Conservation (phyloP, 139 green algal species). For the Dunaliella sp. region DNA sequence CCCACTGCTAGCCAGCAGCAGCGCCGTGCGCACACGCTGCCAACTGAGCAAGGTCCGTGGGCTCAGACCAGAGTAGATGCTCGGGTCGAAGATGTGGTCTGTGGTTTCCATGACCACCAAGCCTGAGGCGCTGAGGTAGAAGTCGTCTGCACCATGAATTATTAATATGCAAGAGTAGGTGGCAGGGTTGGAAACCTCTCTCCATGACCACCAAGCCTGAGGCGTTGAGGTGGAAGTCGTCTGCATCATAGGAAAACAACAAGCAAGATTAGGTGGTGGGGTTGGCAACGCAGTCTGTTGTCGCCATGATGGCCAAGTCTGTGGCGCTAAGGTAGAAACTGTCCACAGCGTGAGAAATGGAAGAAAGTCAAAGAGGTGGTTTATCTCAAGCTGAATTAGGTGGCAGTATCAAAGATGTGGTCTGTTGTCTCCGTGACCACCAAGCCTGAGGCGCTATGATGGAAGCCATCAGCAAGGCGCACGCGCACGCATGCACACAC, state of each 20-base stretch:
- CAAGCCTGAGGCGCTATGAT: slow-evolving; percentile 56
- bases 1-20: slow-evolving; percentile 56
- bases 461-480: slow-evolving; percentile 58
- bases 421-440: slow-evolving; percentile 62
- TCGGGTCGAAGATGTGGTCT: slow-evolving; percentile 61
- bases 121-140: slow-evolving; percentile 61
- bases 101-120: slow-evolving; percentile 61
- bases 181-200: slow-evolving; percentile 60
- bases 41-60: slow-evolving; percentile 59
- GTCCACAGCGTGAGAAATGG: too few species aligned
- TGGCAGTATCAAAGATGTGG: slow-evolving; percentile 54
- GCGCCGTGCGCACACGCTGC: slow-evolving; percentile 72
- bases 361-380: too few species aligned
- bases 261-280: background rate
- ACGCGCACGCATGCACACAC: too few species aligned
- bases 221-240: slow-evolving; percentile 67
- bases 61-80: slow-evolving; percentile 13
- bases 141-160: too few species aligned
- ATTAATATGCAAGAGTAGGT: too few species aligned
- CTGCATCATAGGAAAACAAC: too few species aligned
- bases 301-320: slow-evolving; percentile 50
- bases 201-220: slow-evolving; percentile 44
- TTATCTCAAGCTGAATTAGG: slow-evolving; percentile 19
- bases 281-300: slow-evolving; percentile 69
- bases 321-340: slow-evolving; percentile 65